Base-by-base conservation (phyloP, 495 filamentous ascomycete species). In the Penicillium bovifimosum region DNA sequence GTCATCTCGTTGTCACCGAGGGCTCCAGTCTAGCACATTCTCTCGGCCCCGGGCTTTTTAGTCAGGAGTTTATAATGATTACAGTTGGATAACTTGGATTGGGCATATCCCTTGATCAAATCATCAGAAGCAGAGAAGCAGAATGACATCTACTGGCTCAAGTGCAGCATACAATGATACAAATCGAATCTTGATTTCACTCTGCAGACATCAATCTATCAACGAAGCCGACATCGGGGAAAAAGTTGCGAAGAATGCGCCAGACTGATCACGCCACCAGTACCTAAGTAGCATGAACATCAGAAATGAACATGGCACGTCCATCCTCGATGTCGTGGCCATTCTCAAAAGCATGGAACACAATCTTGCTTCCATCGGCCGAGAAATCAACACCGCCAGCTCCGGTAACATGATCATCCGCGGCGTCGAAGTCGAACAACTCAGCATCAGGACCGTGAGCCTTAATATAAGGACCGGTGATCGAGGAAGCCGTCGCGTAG, bases 331-430 rank as follows among this genome's bases (percentile, higher is more conserved):
- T 52, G 7, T 58, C 52, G 33, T 58, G 24, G 9, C 60, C 55
- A 43, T 65, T 59, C 32, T 50, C 31, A 38, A 56, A 58, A 2
- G 71, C 69, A 61, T 80, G 75, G 50, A 79, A 80, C 0, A 76
- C 66, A 54, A 24, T 24, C 20, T 24, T 24, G 20, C 20, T 24
- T 24, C 20, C 20, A 24, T 24, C 20, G 20, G 20, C 20, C 20
- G 20, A 24, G 20, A 24, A 24, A 24, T 24, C 20, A 24, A 24
- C 20, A 24, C 20, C 20, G 20, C 20, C 20, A 24, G 20, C 20
- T 24, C 20, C 20, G 20, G 20, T 24, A 24, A 4, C 20, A 4
- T 24, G 20, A 24, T 24, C 4, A 4, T 24, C 20, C 20, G 20
- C 20, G 20, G 20, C 20, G 20, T 24, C 20, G 20, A 24, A 24